These are phyloP conservation scores for Cenchrus americanus DNA, from an alignment of 176 grass and related monocot genomes.

Conservation along the genomic window DNA sequence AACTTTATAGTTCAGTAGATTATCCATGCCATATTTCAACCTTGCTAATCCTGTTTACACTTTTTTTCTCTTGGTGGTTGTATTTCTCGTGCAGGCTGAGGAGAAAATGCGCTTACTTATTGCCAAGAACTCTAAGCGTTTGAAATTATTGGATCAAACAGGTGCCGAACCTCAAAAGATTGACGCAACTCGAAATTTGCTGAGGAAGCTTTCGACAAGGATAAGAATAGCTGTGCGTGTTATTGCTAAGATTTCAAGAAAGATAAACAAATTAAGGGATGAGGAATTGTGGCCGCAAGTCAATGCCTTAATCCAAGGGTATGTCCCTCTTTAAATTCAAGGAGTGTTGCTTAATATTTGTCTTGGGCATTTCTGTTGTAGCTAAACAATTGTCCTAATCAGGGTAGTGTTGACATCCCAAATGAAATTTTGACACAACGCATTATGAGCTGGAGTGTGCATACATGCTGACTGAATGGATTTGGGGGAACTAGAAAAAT, in stretches of 20 bases:
- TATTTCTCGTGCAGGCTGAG: slow-evolving; percentile 58
- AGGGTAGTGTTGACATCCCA: background rate
- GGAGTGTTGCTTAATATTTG: background rate
- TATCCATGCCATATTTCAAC: background rate
- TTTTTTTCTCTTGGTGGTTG: background rate
- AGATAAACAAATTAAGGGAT: slow-evolving; percentile 81
- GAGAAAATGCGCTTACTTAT: slow-evolving; percentile 88
- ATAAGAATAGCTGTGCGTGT: slow-evolving; percentile 78
- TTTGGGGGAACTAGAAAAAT: background rate
- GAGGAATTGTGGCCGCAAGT: slow-evolving; percentile 84
- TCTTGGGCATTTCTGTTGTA: background rate
- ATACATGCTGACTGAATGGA: background rate
- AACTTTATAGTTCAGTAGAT: background rate
- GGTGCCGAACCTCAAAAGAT: slow-evolving; percentile 76
- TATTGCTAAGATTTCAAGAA: slow-evolving; percentile 74
- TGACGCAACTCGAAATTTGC: slow-evolving; percentile 62
- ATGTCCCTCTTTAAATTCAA: slow-evolving; percentile 37
- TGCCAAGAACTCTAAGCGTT: slow-evolving; percentile 63
- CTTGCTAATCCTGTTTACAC: background rate
- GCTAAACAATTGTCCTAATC: background rate
- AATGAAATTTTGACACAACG: background rate
- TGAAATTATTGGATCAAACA: slow-evolving; percentile 68
- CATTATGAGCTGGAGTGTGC: background rate
- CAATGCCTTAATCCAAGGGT: slow-evolving; percentile 75
- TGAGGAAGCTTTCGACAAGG: slow-evolving; percentile 76